phyloP scores from a whole-genome alignment of 129 eudicot genomes.

The Centaurea solstitialis region DNA sequence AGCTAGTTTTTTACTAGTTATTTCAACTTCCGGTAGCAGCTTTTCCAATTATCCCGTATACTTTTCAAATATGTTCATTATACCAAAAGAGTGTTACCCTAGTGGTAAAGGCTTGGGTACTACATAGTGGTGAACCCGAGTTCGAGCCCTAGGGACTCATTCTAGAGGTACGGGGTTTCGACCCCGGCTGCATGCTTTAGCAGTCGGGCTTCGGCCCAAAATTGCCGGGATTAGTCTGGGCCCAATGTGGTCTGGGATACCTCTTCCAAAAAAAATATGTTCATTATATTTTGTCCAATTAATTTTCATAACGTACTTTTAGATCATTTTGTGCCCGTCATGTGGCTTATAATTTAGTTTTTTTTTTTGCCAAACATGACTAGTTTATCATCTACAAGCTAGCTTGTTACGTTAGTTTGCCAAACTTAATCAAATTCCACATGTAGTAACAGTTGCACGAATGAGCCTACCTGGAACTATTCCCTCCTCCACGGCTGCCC shows the following conservation, averaged over 20 bases:
- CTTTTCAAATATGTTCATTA: neutral
- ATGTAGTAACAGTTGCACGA: neutral
- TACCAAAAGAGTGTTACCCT: no score
- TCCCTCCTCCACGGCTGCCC: constrained; percentile 97
- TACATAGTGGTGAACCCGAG: no score
- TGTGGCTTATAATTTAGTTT: neutral
- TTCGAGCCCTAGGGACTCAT: no score
- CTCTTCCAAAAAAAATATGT: no score
- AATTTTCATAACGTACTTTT: neutral
- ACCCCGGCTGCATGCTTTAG: no score
- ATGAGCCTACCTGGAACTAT: constrained; percentile 72
- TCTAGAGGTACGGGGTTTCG: no score
- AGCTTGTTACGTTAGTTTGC: neutral
- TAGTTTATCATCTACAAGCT: neutral
- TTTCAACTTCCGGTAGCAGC: neutral
- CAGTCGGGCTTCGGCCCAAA: no score
- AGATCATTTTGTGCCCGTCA: neutral
- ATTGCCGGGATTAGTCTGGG: no score
- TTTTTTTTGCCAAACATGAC: neutral
- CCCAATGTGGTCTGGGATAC: no score
- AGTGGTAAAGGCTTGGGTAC: no score
- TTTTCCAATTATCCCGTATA: neutral
- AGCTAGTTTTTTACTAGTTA: neutral
- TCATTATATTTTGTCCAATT: neutral
- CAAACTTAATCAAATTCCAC: neutral